Evolutionary conservation across 345 rosid species (phyloP).

Genomic region (Camelina neglecta): DNA sequence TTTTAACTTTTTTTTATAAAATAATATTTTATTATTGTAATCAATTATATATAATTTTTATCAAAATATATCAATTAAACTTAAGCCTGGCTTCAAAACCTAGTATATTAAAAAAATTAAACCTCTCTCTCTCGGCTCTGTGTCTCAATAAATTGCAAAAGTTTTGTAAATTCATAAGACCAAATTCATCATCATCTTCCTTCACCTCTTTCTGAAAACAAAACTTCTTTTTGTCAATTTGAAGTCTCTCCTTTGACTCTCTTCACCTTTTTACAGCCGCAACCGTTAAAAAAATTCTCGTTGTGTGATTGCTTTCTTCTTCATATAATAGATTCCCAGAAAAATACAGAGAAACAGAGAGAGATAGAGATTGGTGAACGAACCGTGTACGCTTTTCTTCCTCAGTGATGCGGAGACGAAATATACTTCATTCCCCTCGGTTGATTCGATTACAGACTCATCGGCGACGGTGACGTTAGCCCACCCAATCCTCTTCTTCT

Average conservation of each 20-base stretch:
- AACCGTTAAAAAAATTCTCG: constrained; percentile 1
- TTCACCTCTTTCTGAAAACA: not conserved
- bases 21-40: too few species aligned
- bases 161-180: not conserved
- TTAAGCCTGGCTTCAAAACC: too few species aligned
- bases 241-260: constrained; percentile 37
- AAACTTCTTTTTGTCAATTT: not conserved
- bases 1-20: too few species aligned
- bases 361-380: not conserved
- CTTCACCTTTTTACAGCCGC: constrained; percentile 10
- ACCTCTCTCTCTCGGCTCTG: too few species aligned
- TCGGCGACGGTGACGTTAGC: constrained; percentile 7
- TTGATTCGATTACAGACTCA: not conserved
- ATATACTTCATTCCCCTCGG: not conserved
- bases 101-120: too few species aligned
- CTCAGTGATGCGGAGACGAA: constrained; percentile 25
- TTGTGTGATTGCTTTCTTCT: not conserved
- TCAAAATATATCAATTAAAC: too few species aligned
- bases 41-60: too few species aligned
- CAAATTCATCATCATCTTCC: not conserved
- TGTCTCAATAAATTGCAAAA: not conserved
- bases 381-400: constrained; percentile 25
- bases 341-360: not conserved
- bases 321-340: constrained; percentile 19
- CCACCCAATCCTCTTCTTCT: not conserved